These are phyloP conservation scores for Metschnikowia hibisci DNA, from an alignment of 805 yeast species.

Conservation along the genomic window DNA sequence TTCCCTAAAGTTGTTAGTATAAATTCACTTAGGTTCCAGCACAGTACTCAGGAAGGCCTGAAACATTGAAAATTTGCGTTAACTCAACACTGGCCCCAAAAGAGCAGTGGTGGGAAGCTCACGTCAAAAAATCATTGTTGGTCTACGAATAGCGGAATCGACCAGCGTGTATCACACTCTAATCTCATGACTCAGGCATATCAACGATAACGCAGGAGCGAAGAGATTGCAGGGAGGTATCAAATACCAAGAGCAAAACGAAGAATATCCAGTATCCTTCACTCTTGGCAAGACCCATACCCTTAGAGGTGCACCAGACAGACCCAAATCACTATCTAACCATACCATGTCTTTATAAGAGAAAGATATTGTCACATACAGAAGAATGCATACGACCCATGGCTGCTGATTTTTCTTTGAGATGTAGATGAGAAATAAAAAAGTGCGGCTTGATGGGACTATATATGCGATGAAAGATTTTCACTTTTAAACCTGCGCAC, in stretches of 20 bases:
- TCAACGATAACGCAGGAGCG: not conserved
- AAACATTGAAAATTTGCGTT: not conserved
- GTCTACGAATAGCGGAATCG: conserved; percentile 47
- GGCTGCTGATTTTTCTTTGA: conserved; percentile 49
- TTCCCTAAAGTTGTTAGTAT: conserved; percentile 61
- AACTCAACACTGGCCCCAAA: not conserved
- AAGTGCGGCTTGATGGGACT: conserved; percentile 6
- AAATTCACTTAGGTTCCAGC: not conserved
- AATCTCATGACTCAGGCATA: not conserved
- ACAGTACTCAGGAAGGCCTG: conserved; percentile 5
- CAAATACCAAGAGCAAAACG: conserved; percentile 23
- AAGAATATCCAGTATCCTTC: conserved; percentile 15
- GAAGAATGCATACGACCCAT: conserved; percentile 99
- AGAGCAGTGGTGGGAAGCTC: not conserved
- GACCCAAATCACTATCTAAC: conserved; percentile 25
- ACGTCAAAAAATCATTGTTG: conserved; percentile 4
- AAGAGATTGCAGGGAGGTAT: conserved; percentile 10
- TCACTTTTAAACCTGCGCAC: conserved; percentile 12
- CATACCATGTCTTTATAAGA: conserved; percentile 15
- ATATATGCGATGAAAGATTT: conserved; percentile 20
- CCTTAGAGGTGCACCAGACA: conserved; percentile 22
- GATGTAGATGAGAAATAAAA: conserved; percentile 7
- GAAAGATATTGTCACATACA: conserved; percentile 54
- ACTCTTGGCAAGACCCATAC: conserved; percentile 31
- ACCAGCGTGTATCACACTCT: conserved; percentile 33